Evolutionary conservation across 2,329 filamentous ascomycete species (phyloP).

Genomic region (Pseudocercospora musae): DNA sequence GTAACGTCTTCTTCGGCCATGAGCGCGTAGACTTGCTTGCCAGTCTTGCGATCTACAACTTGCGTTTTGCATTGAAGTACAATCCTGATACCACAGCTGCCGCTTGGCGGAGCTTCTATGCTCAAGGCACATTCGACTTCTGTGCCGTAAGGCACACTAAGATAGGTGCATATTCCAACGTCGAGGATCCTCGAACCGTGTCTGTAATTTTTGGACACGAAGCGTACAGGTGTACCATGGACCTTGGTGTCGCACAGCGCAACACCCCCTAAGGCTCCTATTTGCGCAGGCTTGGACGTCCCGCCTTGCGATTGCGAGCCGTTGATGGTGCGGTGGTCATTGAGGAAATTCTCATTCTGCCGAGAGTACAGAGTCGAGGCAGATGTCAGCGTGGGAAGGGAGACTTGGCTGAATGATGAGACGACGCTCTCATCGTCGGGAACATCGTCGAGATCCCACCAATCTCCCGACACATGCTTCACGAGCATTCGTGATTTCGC

Average conservation of each 20-base stretch:
- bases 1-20: constrained; percentile 32
- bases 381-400: constrained; percentile 20
- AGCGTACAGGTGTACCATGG: constrained; percentile 30
- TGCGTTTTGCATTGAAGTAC: constrained; percentile 30
- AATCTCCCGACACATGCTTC: constrained; percentile 24
- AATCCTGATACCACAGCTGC: constrained; percentile 15
- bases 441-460: constrained; percentile 26
- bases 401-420: constrained; percentile 19
- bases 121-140: constrained; percentile 28
- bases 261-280: constrained; percentile 21
- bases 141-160: constrained; percentile 30
- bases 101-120: constrained; percentile 20
- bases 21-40: constrained; percentile 25
- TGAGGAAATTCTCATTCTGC: constrained; percentile 16
- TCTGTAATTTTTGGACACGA: constrained; percentile 22
- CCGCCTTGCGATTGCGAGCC: neutral
- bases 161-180: constrained; percentile 29
- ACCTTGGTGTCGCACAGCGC: constrained; percentile 29
- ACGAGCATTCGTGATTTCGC: constrained; percentile 25
- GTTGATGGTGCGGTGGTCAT: constrained; percentile 3
- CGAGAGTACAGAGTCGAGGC: constrained; percentile 19
- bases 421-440: constrained; percentile 22
- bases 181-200: constrained; percentile 19
- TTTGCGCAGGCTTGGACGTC: neutral
- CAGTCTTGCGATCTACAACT: constrained; percentile 28